Conservation (phyloP, 495 filamentous ascomycete species). For the Penicillium egyptiacum region DNA sequence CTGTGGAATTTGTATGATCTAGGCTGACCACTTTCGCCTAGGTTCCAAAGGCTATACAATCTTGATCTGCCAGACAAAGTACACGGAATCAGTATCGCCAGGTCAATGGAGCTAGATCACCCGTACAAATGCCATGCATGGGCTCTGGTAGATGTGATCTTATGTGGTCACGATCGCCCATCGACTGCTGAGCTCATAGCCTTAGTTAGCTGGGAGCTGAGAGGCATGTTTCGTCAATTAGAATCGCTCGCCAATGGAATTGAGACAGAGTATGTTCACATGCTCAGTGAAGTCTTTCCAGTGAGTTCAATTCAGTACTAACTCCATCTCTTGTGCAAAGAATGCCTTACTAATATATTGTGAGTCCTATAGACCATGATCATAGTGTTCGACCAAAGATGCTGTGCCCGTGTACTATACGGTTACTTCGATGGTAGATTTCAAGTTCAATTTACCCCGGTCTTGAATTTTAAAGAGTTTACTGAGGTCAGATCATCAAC, state of each 20-base stretch:
- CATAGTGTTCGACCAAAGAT: background rate
- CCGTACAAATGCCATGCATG: background rate
- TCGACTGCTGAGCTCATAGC: background rate
- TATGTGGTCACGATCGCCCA: background rate
- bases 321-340: background rate
- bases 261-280: background rate
- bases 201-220: background rate
- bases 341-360: background rate
- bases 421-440: background rate
- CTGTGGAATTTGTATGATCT: background rate
- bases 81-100: background rate
- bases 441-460: background rate
- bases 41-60: background rate
- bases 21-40: background rate
- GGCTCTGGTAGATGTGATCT: background rate
- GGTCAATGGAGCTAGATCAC: background rate
- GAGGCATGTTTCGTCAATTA: background rate
- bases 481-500: background rate
- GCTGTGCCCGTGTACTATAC: background rate
- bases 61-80: background rate
- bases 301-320: background rate
- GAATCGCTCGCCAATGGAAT: background rate
- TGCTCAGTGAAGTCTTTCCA: background rate
- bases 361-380: background rate
- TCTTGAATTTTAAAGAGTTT: background rate